These are phyloP conservation scores for Yamadazyma insecticola DNA, from an alignment of 805 yeast genomes.

Conservation along the genomic window DNA sequence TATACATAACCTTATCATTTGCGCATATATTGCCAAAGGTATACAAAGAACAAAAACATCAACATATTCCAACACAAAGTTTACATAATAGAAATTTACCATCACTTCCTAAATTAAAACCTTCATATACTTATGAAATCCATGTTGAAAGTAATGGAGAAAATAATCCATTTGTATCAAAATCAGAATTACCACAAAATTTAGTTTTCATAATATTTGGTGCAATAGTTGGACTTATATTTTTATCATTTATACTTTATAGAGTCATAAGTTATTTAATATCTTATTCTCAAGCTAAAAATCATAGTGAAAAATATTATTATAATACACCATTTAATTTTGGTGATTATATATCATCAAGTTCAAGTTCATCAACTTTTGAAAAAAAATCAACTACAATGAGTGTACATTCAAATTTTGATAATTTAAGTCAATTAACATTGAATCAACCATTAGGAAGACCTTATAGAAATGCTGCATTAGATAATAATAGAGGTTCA, in stretches of 20 bases:
- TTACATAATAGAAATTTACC: conserved; percentile 5
- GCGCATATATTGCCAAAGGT: too few species aligned
- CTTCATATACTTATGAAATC: conserved; percentile 9
- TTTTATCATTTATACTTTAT: conserved; percentile 15
- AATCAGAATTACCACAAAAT: conserved; percentile 23
- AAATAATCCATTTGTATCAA: conserved; percentile 28
- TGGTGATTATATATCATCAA: conserved; percentile 3
- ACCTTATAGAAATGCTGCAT: conserved; percentile 23
- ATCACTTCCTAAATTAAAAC: conserved; percentile 4
- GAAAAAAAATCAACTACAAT: conserved; percentile 16
- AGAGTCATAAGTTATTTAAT: conserved; percentile 19
- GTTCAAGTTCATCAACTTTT: conserved; percentile 15
- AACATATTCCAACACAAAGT: too few species aligned
- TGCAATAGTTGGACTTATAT: conserved; percentile 19
- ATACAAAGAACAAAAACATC: too few species aligned
- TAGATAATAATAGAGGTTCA: conserved; percentile 30
- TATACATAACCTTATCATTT: too few species aligned
- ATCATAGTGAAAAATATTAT: conserved; percentile 29
- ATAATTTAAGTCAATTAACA: conserved; percentile 10
- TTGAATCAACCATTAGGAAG: conserved; percentile 17
- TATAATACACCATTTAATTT: conserved; percentile 9
- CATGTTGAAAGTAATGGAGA: conserved; percentile 5
- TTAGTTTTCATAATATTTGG: conserved; percentile 44
- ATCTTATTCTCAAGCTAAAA: conserved; percentile 22
- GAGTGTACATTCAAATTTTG: conserved; percentile 2